Percentiles rank a stretch among this genome's conserved stretches.
Conservation (phyloP, 2,329 filamentous ascomycete species). For the Cladosporium sp. region DNA sequence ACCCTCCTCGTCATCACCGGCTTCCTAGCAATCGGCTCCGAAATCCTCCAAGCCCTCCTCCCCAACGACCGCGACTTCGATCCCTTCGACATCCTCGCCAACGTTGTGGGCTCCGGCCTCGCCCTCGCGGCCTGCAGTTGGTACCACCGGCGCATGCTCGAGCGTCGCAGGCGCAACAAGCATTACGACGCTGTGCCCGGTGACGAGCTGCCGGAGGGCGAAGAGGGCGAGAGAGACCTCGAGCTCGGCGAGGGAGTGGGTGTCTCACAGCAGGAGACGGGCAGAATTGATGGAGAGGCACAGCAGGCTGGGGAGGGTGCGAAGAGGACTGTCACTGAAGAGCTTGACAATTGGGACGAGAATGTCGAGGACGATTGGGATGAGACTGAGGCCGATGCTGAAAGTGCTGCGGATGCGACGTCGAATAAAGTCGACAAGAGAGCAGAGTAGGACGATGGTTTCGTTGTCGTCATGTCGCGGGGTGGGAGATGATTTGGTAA, state of each 20-base stretch:
- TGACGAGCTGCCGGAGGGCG: constrained; percentile 39
- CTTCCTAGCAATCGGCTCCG: constrained; percentile 66
- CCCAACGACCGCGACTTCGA: constrained; percentile 62
- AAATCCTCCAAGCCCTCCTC: constrained; percentile 70
- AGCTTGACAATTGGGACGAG: constrained; percentile 93
- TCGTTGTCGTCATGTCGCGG: constrained; percentile 1
- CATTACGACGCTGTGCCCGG: constrained; percentile 67
- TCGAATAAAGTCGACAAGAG: constrained; percentile 36
- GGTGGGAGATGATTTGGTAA: constrained; percentile 10
- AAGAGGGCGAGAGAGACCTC: constrained; percentile 55
- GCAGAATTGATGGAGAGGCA: constrained; percentile 22
- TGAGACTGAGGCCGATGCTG: constrained; percentile 44
- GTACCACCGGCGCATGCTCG: constrained; percentile 96
- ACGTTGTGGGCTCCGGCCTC: constrained; percentile 70
- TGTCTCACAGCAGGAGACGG: constrained; percentile 29
- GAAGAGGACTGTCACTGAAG: constrained; percentile 70
- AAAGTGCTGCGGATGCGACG: constrained; percentile 19
- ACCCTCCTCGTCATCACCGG: constrained; percentile 77
- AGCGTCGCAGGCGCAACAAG: constrained; percentile 71
- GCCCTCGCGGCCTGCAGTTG: constrained; percentile 73
- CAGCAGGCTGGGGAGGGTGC: constrained; percentile 48
- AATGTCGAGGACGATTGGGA: constrained; percentile 66
- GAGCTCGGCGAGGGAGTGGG: constrained; percentile 65
- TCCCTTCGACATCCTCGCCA: constrained; percentile 80
- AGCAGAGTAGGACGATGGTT: constrained; percentile 32